Evolutionary conservation across 148 eudicot species (phyloP).

Genomic region (Amaranthus palmeri): DNA sequence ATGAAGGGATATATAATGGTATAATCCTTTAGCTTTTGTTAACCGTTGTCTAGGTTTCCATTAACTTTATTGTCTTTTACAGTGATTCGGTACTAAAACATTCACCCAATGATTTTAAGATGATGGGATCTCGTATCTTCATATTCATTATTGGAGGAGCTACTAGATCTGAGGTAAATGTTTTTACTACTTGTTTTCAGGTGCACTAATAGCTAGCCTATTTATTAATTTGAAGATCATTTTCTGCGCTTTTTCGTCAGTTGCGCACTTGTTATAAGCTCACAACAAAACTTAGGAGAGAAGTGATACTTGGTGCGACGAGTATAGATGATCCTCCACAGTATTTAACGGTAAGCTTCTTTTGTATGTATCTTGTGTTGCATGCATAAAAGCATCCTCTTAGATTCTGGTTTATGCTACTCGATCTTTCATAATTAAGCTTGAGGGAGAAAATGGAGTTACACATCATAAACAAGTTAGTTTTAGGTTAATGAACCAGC

Average conservation of each 20-base stretch:
- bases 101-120: conserved; percentile 59
- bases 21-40: neutral
- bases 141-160: conserved; percentile 90
- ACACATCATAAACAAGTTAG: too few species aligned
- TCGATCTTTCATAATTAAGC: too few species aligned
- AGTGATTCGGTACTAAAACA: conserved; percentile 69
- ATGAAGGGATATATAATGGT: neutral
- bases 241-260: conserved; percentile 36
- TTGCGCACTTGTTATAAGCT: conserved; percentile 94
- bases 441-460: too few species aligned
- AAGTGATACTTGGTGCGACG: conserved; percentile 81
- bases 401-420: too few species aligned
- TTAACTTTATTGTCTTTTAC: conserved; percentile 15
- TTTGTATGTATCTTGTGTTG: conserved; percentile 2
- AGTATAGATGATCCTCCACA: conserved; percentile 85
- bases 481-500: too few species aligned
- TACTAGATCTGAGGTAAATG: conserved; percentile 86
- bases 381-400: neutral
- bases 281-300: conserved; percentile 80
- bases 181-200: neutral
- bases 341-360: conserved; percentile 56
- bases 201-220: neutral
- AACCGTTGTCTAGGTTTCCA: neutral
- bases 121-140: conserved; percentile 86
- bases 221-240: conserved; percentile 6